Evolutionary conservation across 306 rosid genomes (phyloP), one percentile per base, ranked within the genome.

Genomic region (Oemleria cerasiformis): DNA sequence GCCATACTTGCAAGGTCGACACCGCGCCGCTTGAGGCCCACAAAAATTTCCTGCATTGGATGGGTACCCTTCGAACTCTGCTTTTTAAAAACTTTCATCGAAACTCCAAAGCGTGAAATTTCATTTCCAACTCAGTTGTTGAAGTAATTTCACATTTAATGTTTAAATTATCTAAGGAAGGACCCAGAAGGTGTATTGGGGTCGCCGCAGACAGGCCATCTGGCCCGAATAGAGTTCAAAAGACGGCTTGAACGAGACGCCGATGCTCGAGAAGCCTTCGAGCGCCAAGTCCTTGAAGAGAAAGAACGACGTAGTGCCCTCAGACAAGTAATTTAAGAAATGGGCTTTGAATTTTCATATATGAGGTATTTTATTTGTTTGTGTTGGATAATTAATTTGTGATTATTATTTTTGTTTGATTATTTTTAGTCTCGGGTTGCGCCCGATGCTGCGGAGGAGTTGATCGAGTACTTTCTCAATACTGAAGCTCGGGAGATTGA

Each of bases 401-500:
- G 48, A 44, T 70, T 44, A 44, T 61, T 54, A 16, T 75, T 0
- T 49, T 38, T 48, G 36, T 30, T 21, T 45, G 71, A 16, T 42
- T 65, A 9, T 39, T 61, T 48, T 54, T 39, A 86, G 97, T 88
- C 97, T 61, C 93, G 97, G 57, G 66, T 49, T 67, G 73, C 72
- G 68, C 98, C 98, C 9, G 92, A 83, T 56, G 77, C 82, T 49
- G 83, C 85, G 0, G 76, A 79, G 49, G 91, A 77, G 25, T 83
- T 94, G 14, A 69, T 91, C 40, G 97, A 94, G 70, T 94, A 88
- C 84, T 82, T 94, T 56, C 91, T 94, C 40, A 88, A 94, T 73
- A 94, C 97, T 7, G 98, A 94, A 79, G 95, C 98, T 71, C 96
- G 84, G 76, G 95, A 94, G 30, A 86, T 94, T 56, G 95, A 91